Evolutionary conservation across 1,139 yeast species (phyloP).

Genomic region (Arxiozyma heterogenica): DNA sequence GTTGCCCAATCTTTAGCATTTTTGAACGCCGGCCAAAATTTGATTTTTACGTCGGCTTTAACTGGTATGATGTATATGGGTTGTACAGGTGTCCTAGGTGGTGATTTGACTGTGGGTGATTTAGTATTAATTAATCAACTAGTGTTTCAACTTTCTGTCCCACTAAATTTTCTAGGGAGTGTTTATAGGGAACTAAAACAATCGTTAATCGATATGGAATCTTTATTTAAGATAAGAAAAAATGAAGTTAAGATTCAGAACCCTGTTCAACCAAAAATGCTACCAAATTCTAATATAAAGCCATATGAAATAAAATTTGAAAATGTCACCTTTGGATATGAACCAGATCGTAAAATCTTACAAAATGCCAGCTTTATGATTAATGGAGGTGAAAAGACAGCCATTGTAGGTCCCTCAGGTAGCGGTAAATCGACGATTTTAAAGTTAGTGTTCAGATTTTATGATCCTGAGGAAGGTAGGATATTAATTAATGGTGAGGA

Average conservation of each 20-base stretch:
- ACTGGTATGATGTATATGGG: constrained; percentile 99
- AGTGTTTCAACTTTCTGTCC: constrained; percentile 91
- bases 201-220: constrained; percentile 86
- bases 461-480: constrained; percentile 71
- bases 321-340: constrained; percentile 88
- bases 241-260: constrained; percentile 59
- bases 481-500: constrained; percentile 87
- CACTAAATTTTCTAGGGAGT: constrained; percentile 86
- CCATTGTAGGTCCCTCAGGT: constrained; percentile 92
- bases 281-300: constrained; percentile 37
- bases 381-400: constrained; percentile 86
- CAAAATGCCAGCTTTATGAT: constrained; percentile 73
- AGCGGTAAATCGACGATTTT: constrained; percentile 90
- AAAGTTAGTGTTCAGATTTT: constrained; percentile 77
- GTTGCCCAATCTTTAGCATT: constrained; percentile 90
- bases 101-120: constrained; percentile 85
- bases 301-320: constrained; percentile 65
- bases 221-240: constrained; percentile 72
- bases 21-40: constrained; percentile 83
- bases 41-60: constrained; percentile 82
- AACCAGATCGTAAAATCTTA: constrained; percentile 78
- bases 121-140: constrained; percentile 91
- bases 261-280: constrained; percentile 50
- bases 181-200: constrained; percentile 93
- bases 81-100: constrained; percentile 82